phyloP scores from a whole-genome alignment of 1,284 basidiomycete species.

The Pseudozyma thailandica region DNA sequence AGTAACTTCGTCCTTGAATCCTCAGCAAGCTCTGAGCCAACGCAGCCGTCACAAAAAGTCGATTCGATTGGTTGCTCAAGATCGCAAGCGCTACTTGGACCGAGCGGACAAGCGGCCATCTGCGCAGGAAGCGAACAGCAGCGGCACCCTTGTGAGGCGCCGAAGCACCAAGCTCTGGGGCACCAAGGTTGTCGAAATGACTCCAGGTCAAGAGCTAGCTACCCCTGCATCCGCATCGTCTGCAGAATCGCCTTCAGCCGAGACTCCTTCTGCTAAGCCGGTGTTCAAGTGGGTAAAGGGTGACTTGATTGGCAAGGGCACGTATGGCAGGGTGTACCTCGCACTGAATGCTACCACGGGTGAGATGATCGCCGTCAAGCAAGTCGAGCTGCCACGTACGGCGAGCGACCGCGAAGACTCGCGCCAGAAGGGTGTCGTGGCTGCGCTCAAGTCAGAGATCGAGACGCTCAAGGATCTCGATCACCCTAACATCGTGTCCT shows the following conservation, averaged over 20 bases:
- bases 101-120: conserved; percentile 65
- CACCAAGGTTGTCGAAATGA: conserved; percentile 90
- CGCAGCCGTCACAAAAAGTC: conserved; percentile 77
- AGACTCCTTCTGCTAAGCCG: conserved; percentile 46
- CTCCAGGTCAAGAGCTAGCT: conserved; percentile 72
- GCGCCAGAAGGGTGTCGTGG: conserved; percentile 85
- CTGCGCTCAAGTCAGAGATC: conserved; percentile 92
- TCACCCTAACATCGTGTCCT: conserved; percentile 96
- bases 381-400: conserved; percentile 93
- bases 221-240: conserved; percentile 55
- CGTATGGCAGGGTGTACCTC: conserved; percentile 94
- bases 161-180: conserved; percentile 97
- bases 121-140: conserved; percentile 69
- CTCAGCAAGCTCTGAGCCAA: conserved; percentile 21
- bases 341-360: conserved; percentile 97
- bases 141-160: conserved; percentile 75
- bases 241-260: conserved; percentile 63
- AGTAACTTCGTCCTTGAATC: not conserved
- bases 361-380: conserved; percentile 99
- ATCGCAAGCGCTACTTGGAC: conserved; percentile 68
- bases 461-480: conserved; percentile 93
- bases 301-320: conserved; percentile 94
- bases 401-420: conserved; percentile 87
- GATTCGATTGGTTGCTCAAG: conserved; percentile 87
- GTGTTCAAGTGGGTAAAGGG: conserved; percentile 99